These are phyloP conservation scores for Gnaphalium uliginosum DNA, from an alignment of 129 eudicot genomes.

Conservation along the genomic window DNA sequence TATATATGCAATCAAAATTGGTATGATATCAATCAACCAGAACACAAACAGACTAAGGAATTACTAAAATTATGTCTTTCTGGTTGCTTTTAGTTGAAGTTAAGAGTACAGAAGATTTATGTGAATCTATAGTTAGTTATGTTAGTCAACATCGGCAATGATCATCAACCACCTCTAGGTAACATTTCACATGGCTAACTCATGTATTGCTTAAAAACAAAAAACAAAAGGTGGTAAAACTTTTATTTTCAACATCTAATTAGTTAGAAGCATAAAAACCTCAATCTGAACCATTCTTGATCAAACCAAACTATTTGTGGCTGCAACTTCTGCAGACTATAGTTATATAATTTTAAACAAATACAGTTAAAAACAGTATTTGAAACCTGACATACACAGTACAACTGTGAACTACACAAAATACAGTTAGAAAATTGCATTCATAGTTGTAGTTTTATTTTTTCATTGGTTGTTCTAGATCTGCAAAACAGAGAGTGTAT, in stretches of 20 bases:
- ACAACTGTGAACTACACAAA: constrained; percentile 11
- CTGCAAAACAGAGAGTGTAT: constrained; percentile 22
- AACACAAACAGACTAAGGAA: constrained; percentile 11
- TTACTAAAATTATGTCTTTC: constrained; percentile 1
- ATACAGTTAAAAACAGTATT: constrained; percentile 5
- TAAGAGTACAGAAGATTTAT: constrained; percentile 17
- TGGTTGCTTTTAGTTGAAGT: constrained; percentile 27
- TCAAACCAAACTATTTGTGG: not conserved
- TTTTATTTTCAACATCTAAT: not conserved
- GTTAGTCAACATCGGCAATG: constrained; percentile 23
- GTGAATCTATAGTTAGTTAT: constrained; percentile 23
- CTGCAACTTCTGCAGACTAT: not conserved
- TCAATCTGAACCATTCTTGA: not conserved
- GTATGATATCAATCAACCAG: constrained; percentile 11
- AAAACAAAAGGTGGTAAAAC: constrained; percentile 3
- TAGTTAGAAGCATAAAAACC: constrained; percentile 15
- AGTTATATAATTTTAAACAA: not conserved
- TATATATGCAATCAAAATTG: not conserved
- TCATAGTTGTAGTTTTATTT: not conserved
- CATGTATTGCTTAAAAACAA: constrained; percentile 29
- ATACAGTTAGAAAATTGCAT: not conserved
- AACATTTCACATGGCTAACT: constrained; percentile 29
- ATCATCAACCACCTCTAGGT: constrained; percentile 36
- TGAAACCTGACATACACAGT: constrained; percentile 21
- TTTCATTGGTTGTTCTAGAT: constrained; percentile 35